Evolutionary conservation across 1,284 basidiomycete genomes (phyloP).

Genomic region (Chondrostereum purpureum): DNA sequence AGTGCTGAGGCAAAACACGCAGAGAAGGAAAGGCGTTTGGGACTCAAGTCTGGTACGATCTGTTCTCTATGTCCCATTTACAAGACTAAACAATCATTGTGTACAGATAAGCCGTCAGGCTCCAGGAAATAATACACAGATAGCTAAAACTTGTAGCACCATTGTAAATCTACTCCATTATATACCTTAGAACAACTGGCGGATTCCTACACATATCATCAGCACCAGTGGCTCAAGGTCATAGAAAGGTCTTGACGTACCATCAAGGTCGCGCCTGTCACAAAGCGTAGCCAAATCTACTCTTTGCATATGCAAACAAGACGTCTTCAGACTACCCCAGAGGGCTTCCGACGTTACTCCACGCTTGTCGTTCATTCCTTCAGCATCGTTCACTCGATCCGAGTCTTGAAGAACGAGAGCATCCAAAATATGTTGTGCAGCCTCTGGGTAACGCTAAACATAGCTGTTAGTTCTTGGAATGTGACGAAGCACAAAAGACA

Average conservation of each 20-base stretch:
- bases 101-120: constrained; percentile 4
- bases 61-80: neutral
- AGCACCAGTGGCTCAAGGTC: neutral
- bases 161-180: constrained; percentile 2
- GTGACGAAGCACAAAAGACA: neutral
- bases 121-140: neutral
- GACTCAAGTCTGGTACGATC: constrained; percentile 30
- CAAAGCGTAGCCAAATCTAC: constrained; percentile 70
- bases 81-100: neutral
- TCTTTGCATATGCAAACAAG: constrained; percentile 71
- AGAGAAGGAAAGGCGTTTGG: constrained; percentile 33
- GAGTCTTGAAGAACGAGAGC: constrained; percentile 82
- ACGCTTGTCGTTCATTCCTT: constrained; percentile 42
- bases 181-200: neutral
- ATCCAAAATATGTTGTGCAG: constrained; percentile 79
- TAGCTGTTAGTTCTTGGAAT: too few relatives aligned
- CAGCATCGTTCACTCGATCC: constrained; percentile 53
- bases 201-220: neutral
- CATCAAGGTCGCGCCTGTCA: constrained; percentile 64
- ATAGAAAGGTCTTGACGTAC: constrained; percentile 31
- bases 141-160: neutral
- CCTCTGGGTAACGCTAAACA: constrained; percentile 74
- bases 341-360: constrained; percentile 72
- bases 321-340: constrained; percentile 82
- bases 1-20: constrained; percentile 15